A percentile compares a stretch with the other conserved stretches of the same genome.
These are phyloP conservation scores for Apophysomyces trapeziformis DNA, from an alignment of 371 early-diverging fungal species.

Conservation along the genomic window DNA sequence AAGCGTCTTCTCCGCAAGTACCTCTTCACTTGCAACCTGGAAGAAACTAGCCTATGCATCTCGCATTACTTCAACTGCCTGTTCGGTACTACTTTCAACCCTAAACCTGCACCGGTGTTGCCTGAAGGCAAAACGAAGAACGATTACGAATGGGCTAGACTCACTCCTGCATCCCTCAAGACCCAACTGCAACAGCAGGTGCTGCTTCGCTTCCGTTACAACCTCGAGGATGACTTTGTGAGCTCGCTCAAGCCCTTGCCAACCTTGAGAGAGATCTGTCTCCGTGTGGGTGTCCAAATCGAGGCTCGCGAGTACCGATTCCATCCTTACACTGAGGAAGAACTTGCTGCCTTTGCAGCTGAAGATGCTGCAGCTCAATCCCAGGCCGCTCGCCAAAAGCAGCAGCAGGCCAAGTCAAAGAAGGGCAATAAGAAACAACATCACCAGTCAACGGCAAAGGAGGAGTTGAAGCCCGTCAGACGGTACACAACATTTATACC, in stretches of 20 bases:
- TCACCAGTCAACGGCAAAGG: constrained; percentile 20
- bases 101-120: constrained; percentile 55
- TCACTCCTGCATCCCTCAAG: constrained; percentile 68
- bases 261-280: constrained; percentile 82
- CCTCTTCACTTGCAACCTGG: constrained; percentile 59
- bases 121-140: constrained; percentile 34
- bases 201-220: constrained; percentile 76
- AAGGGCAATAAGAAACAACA: constrained; percentile 47
- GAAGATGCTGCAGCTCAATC: constrained; percentile 40
- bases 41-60: constrained; percentile 66
- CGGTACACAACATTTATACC: constrained; percentile 65
- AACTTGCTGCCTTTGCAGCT: constrained; percentile 41
- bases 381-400: constrained; percentile 36
- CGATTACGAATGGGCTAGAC: constrained; percentile 49
- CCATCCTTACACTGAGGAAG: constrained; percentile 50
- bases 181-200: constrained; percentile 65
- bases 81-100: constrained; percentile 63
- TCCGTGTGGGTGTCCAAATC: constrained; percentile 86
- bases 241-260: constrained; percentile 61
- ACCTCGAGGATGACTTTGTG: constrained; percentile 58
- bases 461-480: constrained; percentile 18
- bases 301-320: constrained; percentile 76
- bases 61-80: constrained; percentile 87
- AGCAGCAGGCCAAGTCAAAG: constrained; percentile 36
- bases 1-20: constrained; percentile 83